Evolutionary conservation across 2,329 filamentous ascomycete species (phyloP).

Genomic region (Pseudofabraea citricarpa): DNA sequence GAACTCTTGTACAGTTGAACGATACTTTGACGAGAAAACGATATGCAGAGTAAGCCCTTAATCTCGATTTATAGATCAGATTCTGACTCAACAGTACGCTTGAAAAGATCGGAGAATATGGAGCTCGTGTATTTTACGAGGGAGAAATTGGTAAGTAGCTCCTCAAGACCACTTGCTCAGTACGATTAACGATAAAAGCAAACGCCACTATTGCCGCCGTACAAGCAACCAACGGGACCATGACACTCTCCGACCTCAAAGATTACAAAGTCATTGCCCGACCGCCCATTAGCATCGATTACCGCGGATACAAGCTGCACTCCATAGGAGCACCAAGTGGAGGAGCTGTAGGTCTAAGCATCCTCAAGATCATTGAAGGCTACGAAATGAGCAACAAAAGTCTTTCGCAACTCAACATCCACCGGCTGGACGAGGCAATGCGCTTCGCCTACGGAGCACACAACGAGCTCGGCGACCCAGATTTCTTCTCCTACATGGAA

Average conservation of each 20-base stretch:
- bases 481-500: slow-evolving; percentile 60
- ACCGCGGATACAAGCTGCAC: slow-evolving; percentile 67
- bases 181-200: slow-evolving; percentile 30
- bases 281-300: slow-evolving; percentile 56
- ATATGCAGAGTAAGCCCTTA: slow-evolving; percentile 45
- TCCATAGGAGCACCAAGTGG: slow-evolving; percentile 70
- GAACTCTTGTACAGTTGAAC: slow-evolving; percentile 52
- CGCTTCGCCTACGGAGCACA: slow-evolving; percentile 82
- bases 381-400: slow-evolving; percentile 43
- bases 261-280: slow-evolving; percentile 64
- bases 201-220: slow-evolving; percentile 56
- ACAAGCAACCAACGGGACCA: slow-evolving; percentile 55
- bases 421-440: slow-evolving; percentile 83
- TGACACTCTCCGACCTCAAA: slow-evolving; percentile 60
- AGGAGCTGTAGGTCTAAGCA: slow-evolving; percentile 62
- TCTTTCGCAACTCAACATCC: slow-evolving; percentile 63
- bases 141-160: slow-evolving; percentile 42
- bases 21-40: slow-evolving; percentile 61
- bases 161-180: background rate
- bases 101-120: slow-evolving; percentile 54
- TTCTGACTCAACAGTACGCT: slow-evolving; percentile 40
- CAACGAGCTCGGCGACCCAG: slow-evolving; percentile 76
- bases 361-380: slow-evolving; percentile 78
- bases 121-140: slow-evolving; percentile 57
- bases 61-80: background rate